A percentile compares a stretch with the other conserved stretches of the same genome.
Conservation (phyloP, 371 early-diverging fungal species). For the Mortierella sp. region DNA sequence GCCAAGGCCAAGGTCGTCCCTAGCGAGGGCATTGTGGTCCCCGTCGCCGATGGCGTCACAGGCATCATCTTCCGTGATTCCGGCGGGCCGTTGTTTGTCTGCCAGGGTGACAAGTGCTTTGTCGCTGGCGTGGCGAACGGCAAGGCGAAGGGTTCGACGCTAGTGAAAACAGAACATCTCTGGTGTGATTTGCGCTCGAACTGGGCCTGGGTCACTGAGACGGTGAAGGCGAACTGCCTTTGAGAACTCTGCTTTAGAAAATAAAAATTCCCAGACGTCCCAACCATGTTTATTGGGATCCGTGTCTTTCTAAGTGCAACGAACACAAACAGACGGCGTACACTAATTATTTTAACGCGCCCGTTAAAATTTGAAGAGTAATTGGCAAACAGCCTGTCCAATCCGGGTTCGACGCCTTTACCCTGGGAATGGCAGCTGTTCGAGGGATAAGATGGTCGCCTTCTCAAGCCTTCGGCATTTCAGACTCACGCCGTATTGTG, state of each 20-base stretch:
- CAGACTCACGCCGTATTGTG: no score
- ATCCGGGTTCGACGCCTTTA: no score
- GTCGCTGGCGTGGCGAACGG: constrained; percentile 20
- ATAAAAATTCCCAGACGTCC: not conserved
- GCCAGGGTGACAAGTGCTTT: constrained; percentile 8
- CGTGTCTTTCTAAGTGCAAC: no score
- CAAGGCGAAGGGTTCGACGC: constrained; percentile 9
- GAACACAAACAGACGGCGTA: no score
- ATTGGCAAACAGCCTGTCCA: no score
- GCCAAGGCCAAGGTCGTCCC: constrained; percentile 1
- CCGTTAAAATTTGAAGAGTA: no score
- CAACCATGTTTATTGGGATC: no score
- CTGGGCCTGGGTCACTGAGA: constrained; percentile 20
- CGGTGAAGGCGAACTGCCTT: constrained; percentile 6
- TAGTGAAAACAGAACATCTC: constrained; percentile 10
- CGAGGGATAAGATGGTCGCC: no score
- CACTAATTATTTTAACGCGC: no score
- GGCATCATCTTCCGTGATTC: constrained; percentile 26
- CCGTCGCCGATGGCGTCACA: constrained; percentile 20
- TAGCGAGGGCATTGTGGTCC: constrained; percentile 12
- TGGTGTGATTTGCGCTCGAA: constrained; percentile 23
- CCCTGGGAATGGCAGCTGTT: no score
- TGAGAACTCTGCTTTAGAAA: not conserved
- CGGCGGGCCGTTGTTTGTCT: constrained; percentile 23
- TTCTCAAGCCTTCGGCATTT: no score